Evolutionary conservation across 1,284 basidiomycete species (phyloP).

Genomic region (Apiotrichum sp.): DNA sequence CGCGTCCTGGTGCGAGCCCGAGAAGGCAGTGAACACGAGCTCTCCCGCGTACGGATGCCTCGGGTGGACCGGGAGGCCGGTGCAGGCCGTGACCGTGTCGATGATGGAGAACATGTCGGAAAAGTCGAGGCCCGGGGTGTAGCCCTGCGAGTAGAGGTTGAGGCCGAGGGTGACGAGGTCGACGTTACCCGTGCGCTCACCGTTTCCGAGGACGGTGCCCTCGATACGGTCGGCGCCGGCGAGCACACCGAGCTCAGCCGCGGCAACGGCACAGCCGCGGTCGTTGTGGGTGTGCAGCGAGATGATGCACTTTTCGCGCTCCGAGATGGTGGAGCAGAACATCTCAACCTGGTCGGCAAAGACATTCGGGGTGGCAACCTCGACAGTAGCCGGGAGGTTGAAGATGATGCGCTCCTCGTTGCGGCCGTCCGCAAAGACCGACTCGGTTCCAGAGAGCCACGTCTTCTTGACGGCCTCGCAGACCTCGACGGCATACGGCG

Average conservation of each 20-base stretch:
- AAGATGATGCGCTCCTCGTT: constrained; percentile 85
- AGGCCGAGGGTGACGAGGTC: constrained; percentile 94
- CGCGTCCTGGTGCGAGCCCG: constrained; percentile 98
- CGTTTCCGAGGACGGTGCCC: constrained; percentile 96
- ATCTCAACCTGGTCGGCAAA: constrained; percentile 98
- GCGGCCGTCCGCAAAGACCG: constrained; percentile 58
- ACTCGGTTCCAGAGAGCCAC: constrained; percentile 57
- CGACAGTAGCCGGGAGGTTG: constrained; percentile 96
- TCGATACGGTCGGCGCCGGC: constrained; percentile 96
- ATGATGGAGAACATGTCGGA: constrained; percentile 85
- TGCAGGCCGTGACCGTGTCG: constrained; percentile 92
- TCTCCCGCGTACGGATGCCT: constrained; percentile 97
- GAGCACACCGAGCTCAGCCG: constrained; percentile 85
- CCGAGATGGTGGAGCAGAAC: constrained; percentile 77
- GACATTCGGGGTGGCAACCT: constrained; percentile 95
- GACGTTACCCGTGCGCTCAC: constrained; percentile 98
- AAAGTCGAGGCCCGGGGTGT: constrained; percentile 83
- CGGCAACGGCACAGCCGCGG: constrained; percentile 93
- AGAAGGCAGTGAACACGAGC: constrained; percentile 98
- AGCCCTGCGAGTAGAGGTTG: constrained; percentile 94
- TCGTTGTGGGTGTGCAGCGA: constrained; percentile 98
- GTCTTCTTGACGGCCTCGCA: constrained; percentile 89
- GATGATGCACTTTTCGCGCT: constrained; percentile 84
- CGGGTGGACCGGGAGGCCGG: constrained; percentile 91
- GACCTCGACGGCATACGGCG: constrained; percentile 85